phyloP scores from a whole-genome alignment of 2,329 filamentous ascomycete species.

The Bipolaris bicolor region DNA sequence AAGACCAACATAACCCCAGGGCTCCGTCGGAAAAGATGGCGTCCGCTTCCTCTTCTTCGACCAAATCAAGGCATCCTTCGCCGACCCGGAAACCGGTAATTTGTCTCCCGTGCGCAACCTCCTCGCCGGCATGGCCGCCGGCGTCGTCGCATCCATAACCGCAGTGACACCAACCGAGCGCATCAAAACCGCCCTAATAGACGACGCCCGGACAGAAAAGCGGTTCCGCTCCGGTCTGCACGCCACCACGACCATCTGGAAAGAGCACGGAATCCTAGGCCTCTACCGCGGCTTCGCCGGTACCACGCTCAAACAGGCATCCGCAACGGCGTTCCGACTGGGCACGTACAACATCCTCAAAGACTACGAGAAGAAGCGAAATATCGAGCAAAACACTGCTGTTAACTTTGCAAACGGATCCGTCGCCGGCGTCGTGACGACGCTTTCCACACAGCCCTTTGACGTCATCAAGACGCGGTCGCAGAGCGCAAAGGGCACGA shows the following conservation, averaged over 20 bases:
- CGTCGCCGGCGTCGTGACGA: constrained; percentile 66
- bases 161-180: constrained; percentile 72
- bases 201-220: constrained; percentile 61
- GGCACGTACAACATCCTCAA: constrained; percentile 69
- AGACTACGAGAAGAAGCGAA: constrained; percentile 58
- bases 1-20: constrained; percentile 40
- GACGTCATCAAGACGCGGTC: constrained; percentile 69
- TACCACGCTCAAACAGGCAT: constrained; percentile 68
- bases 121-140: constrained; percentile 68
- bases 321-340: constrained; percentile 66
- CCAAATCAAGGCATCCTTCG: constrained; percentile 65
- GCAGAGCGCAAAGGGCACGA: constrained; percentile 64
- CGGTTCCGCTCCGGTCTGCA: constrained; percentile 60
- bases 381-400: constrained; percentile 57
- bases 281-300: constrained; percentile 66
- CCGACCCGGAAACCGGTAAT: constrained; percentile 61
- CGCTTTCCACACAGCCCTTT: constrained; percentile 65
- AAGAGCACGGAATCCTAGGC: constrained; percentile 60
- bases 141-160: constrained; percentile 66
- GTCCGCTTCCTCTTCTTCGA: constrained; percentile 72
- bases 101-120: constrained; percentile 64
- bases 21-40: constrained; percentile 68
- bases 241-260: constrained; percentile 57
- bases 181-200: constrained; percentile 71
- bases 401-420: constrained; percentile 68